Conservation (phyloP, 2,329 filamentous ascomycete species). For the Blastomyces parvus region DNA sequence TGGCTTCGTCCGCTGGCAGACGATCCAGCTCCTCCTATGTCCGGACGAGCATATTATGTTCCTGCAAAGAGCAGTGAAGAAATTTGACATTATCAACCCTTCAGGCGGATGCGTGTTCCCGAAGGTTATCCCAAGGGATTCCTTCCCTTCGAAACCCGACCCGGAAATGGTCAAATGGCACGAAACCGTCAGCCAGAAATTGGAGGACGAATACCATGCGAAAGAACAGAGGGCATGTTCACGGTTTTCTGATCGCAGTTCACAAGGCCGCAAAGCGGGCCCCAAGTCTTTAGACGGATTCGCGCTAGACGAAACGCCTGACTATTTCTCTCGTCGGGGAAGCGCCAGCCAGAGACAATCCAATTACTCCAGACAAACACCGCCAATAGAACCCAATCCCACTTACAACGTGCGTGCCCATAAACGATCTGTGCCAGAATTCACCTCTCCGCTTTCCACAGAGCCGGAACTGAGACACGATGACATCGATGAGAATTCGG, state of each 20-base stretch:
- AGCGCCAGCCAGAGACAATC: background rate
- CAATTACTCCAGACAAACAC: background rate
- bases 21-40: conserved; percentile 75
- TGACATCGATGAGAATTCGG: background rate
- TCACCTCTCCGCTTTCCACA: conserved; percentile 16
- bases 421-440: conserved; percentile 10
- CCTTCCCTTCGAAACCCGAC: conserved; percentile 65
- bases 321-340: conserved; percentile 4
- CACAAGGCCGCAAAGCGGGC: conserved; percentile 24
- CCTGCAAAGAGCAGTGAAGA: conserved; percentile 66
- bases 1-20: conserved; percentile 91
- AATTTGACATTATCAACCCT: conserved; percentile 67
- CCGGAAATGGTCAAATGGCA: conserved; percentile 81
- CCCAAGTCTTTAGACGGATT: conserved; percentile 16
- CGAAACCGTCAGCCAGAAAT: conserved; percentile 59
- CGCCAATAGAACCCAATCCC: conserved; percentile 18
- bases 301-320: background rate
- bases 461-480: conserved; percentile 17
- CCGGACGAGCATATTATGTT: conserved; percentile 82
- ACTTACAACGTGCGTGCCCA: conserved; percentile 11
- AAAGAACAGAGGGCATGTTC: conserved; percentile 26
- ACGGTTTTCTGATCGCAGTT: conserved; percentile 23
- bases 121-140: conserved; percentile 55
- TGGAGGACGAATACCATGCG: conserved; percentile 52
- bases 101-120: conserved; percentile 51